Percentiles rank a stretch among this genome's conserved stretches.
Evolutionary conservation across 2,329 filamentous ascomycete species (phyloP).

Genomic region (Stachybotrys elegans): DNA sequence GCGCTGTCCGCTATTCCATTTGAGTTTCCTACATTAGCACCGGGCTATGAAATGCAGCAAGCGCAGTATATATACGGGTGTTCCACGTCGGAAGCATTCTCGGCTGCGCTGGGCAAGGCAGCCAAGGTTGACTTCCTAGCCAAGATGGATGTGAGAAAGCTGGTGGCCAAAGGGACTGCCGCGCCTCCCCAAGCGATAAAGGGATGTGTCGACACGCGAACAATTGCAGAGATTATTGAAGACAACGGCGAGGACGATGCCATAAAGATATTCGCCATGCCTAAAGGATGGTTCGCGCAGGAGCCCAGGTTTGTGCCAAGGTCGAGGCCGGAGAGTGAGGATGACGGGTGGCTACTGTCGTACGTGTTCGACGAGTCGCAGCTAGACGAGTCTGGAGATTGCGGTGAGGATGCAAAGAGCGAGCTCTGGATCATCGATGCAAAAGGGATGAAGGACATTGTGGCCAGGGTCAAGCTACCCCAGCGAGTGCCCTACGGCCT

Average conservation of each 20-base stretch:
- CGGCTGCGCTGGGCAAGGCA: conserved; percentile 55
- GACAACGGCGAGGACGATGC: conserved; percentile 43
- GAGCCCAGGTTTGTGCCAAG: conserved; percentile 61
- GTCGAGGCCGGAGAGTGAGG: conserved; percentile 38
- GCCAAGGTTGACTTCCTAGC: conserved; percentile 62
- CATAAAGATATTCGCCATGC: conserved; percentile 58
- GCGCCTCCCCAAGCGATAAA: conserved; percentile 43
- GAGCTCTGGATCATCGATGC: conserved; percentile 69
- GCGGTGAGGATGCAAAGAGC: conserved; percentile 38
- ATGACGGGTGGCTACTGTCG: conserved; percentile 62
- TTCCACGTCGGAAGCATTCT: conserved; percentile 53
- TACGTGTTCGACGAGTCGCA: conserved; percentile 68
- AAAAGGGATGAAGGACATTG: conserved; percentile 53
- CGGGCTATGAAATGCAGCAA: conserved; percentile 48
- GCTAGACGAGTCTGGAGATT: conserved; percentile 45
- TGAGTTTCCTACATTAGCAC: conserved; percentile 60
- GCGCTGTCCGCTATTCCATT: conserved; percentile 60
- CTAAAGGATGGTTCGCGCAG: conserved; percentile 57
- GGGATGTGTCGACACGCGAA: conserved; percentile 58
- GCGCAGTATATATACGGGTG: conserved; percentile 64
- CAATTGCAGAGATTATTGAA: conserved; percentile 45
- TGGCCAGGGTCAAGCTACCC: conserved; percentile 54
- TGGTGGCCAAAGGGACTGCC: conserved; percentile 48
- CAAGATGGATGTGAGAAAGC: conserved; percentile 51
- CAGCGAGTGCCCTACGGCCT: conserved; percentile 67